Conservation (phyloP, 2,329 filamentous ascomycete genomes). For the Exophiala sp. region DNA sequence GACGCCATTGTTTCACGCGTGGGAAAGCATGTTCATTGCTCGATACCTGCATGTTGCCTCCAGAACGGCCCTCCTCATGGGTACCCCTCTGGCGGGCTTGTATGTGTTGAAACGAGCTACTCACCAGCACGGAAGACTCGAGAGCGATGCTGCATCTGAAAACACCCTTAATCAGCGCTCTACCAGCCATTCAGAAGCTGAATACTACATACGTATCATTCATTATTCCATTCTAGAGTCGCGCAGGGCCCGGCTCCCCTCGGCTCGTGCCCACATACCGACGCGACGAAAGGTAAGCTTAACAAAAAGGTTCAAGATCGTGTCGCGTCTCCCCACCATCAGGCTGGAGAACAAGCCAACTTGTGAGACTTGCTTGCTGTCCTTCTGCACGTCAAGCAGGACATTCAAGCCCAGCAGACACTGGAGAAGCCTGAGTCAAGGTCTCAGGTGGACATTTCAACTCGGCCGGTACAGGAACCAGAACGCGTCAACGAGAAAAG, state of each 20-base stretch:
- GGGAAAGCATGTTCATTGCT: background rate
- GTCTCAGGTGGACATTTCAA: background rate
- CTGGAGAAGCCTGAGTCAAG: background rate
- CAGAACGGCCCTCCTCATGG: background rate
- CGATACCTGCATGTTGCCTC: background rate
- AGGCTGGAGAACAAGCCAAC: background rate
- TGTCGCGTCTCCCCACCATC: no score
- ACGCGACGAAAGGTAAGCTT: background rate
- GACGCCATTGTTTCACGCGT: conserved; percentile 14
- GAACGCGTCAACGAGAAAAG: background rate
- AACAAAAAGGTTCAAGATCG: background rate
- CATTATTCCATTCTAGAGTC: no score
- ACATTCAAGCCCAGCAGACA: background rate
- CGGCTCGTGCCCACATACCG: background rate
- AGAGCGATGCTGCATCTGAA: no score
- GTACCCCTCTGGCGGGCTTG: background rate
- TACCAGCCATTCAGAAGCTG: conserved; percentile 4
- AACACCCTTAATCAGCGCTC: conserved; percentile 15
- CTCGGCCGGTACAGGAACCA: background rate
- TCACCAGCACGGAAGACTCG: no score
- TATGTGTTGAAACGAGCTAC: background rate
- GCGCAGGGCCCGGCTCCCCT: background rate
- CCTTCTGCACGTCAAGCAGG: background rate
- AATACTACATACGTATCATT: no score
- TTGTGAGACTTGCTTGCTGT: conserved; percentile 1